Percentiles rank a stretch among this genome's conserved stretches.
Evolutionary conservation across 2,329 filamentous ascomycete species (phyloP).

Genomic region (Cordyceps militaris): DNA sequence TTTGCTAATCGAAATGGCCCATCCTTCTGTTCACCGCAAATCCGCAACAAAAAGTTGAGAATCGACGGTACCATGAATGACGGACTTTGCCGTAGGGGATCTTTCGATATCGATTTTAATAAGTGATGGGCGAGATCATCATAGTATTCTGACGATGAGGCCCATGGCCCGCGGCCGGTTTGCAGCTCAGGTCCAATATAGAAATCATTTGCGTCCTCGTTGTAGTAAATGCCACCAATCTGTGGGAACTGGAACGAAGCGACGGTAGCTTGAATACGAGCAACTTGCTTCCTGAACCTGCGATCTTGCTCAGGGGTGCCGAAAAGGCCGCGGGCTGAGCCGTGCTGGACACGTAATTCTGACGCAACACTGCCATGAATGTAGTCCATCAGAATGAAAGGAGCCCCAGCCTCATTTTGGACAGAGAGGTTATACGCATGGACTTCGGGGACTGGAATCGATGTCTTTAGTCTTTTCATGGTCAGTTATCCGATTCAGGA

Average conservation of each 20-base stretch:
- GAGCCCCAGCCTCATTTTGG: not conserved
- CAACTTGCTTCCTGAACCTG: constrained; percentile 6
- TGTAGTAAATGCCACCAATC: constrained; percentile 8
- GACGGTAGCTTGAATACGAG: constrained; percentile 1
- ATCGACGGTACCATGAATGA: constrained; percentile 5
- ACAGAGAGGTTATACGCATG: not conserved
- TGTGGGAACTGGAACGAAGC: constrained; percentile 2
- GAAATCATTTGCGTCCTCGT: not conserved
- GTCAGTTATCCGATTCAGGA: not conserved
- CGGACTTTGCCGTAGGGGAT: not conserved
- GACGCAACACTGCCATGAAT: not conserved
- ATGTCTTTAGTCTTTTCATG: no score
- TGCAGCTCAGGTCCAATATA: constrained; percentile 5
- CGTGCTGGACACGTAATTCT: not conserved
- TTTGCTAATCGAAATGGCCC: constrained; percentile 10
- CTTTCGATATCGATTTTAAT: not conserved
- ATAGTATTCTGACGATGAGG: no score
- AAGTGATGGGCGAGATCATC: not conserved
- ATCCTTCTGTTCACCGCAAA: not conserved
- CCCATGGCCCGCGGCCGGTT: not conserved
- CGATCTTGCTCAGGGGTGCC: constrained; percentile 2
- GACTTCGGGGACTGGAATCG: not conserved
- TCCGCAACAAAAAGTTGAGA: not conserved
- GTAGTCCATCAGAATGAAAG: not conserved
- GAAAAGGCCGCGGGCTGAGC: not conserved